Percentiles rank a stretch among this genome's conserved stretches.
Conservation (phyloP, 2,329 filamentous ascomycete genomes). For the Coniosporium tulheliwenetii region DNA sequence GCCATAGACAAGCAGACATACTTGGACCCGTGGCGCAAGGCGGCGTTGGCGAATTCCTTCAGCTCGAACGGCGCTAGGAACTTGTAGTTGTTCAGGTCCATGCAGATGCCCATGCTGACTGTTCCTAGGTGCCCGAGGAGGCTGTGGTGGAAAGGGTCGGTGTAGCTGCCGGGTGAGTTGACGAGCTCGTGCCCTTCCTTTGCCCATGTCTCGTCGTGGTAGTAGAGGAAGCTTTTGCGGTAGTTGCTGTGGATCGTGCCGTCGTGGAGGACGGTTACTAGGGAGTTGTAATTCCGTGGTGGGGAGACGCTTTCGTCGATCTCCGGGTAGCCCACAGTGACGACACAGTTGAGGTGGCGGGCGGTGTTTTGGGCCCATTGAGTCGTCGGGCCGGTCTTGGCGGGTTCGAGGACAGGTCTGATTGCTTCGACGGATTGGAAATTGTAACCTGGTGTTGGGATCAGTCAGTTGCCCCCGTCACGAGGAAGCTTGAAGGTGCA, state of each 20-base stretch:
- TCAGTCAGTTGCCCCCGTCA: constrained; percentile 2
- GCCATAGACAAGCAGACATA: constrained; percentile 63
- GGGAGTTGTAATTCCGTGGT: constrained; percentile 38
- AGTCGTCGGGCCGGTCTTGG: constrained; percentile 48
- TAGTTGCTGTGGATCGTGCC: constrained; percentile 43
- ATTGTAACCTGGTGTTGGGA: constrained; percentile 49
- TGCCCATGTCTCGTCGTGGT: constrained; percentile 51
- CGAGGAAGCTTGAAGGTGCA: neutral
- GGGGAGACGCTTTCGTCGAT: constrained; percentile 8
- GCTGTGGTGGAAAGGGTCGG: constrained; percentile 19
- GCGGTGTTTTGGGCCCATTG: constrained; percentile 57
- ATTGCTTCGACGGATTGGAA: constrained; percentile 57
- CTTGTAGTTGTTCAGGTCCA: constrained; percentile 48
- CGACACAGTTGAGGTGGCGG: constrained; percentile 48
- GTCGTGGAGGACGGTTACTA: constrained; percentile 38
- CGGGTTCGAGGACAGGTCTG: constrained; percentile 50
- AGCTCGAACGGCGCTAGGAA: constrained; percentile 41
- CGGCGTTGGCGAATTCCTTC: constrained; percentile 43
- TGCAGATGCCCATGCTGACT: constrained; percentile 32
- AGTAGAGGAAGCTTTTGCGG: constrained; percentile 50
- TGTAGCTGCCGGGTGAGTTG: constrained; percentile 3
- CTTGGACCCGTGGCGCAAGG: constrained; percentile 39
- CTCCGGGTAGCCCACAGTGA: constrained; percentile 63
- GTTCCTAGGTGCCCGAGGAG: constrained; percentile 18
- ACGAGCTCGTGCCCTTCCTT: constrained; percentile 26